A percentile compares a stretch with the other conserved stretches of the same genome.
These are phyloP conservation scores for Metschnikowia gruessii DNA, from an alignment of 805 yeast genomes.

Conservation along the genomic window DNA sequence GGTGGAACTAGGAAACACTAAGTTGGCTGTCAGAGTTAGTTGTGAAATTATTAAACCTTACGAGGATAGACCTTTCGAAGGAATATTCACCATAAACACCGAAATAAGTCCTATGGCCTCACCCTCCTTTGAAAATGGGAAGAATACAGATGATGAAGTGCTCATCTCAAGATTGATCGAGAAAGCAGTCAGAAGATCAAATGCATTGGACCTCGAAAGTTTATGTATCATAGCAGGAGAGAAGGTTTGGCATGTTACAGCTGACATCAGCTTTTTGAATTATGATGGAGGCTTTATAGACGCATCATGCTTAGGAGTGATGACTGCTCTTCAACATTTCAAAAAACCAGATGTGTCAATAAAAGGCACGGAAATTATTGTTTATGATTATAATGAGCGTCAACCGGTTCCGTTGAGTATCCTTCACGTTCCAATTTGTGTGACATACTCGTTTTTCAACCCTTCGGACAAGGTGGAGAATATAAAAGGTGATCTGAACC, in stretches of 20 bases:
- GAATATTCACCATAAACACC: conserved; percentile 76
- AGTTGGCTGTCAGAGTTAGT: conserved; percentile 65
- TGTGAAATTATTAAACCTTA: conserved; percentile 76
- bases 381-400: conserved; percentile 73
- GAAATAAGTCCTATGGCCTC: conserved; percentile 91
- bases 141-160: conserved; percentile 75
- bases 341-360: conserved; percentile 80
- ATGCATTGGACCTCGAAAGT: conserved; percentile 87
- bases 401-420: conserved; percentile 85
- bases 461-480: conserved; percentile 62
- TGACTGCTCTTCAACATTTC: conserved; percentile 80
- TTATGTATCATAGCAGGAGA: conserved; percentile 88
- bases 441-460: conserved; percentile 83
- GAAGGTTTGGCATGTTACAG: conserved; percentile 87
- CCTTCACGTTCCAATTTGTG: conserved; percentile 85
- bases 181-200: conserved; percentile 86
- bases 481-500: conserved; percentile 61
- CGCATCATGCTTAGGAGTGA: conserved; percentile 85
- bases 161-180: conserved; percentile 80
- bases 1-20: conserved; percentile 71
- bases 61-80: conserved; percentile 93
- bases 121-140: conserved; percentile 73
- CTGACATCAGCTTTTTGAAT: conserved; percentile 83
- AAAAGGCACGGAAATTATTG: conserved; percentile 57
- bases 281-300: conserved; percentile 94